Evolutionary conservation across 2,329 filamentous ascomycete species (phyloP), one percentile per base, ranked within the genome.

Genomic region (Pyrenophora teres): DNA sequence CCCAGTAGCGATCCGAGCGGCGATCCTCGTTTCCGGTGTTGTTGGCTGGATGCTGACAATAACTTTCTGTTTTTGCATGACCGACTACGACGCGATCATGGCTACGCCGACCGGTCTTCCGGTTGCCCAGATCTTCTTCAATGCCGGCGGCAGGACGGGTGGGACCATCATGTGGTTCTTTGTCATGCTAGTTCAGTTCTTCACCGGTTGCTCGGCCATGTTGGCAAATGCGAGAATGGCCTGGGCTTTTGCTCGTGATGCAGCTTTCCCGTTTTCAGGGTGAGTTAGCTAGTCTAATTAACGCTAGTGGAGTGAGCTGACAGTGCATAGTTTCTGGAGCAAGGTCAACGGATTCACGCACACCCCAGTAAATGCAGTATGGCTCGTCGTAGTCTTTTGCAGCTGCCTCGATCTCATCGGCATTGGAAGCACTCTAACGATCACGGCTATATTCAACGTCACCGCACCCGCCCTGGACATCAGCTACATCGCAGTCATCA

Each of bases 201-300:
- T 87, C 71, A 87, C 84, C 0, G 83, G 84, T 16, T 84, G 83
- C 47, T 82, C 82, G 15, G 84, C 84, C 3, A 84, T 87, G 83
- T 69, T 87, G 39, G 83, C 84, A 31, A 83, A 86, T 67, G 84
- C 82, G 18, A 76, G 82, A 54, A 85, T 86, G 81, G 81, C 81
- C 1, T 86, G 82, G 67, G 83, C 83, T 2, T 85, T 86, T 68
- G 76, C 83, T 15, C 76, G 83, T 31, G 83, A 86, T 57, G 77
- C 81, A 16, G 83, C 81, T 0, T 76, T 86, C n/a, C 83, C 83
- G 1, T 84, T 85, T 56, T 85, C 83, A 2, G 70, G 68, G 80
- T 83, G 73, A 53, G 68, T 64, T 37, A 23, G 30, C 18, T n/a
- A 10, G 5, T 21, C 21, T 21, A 23, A 16, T 21, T 38, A 30